Evolutionary conservation across 345 rosid genomes (phyloP).

Genomic region (Gossypium rotundifolium): DNA sequence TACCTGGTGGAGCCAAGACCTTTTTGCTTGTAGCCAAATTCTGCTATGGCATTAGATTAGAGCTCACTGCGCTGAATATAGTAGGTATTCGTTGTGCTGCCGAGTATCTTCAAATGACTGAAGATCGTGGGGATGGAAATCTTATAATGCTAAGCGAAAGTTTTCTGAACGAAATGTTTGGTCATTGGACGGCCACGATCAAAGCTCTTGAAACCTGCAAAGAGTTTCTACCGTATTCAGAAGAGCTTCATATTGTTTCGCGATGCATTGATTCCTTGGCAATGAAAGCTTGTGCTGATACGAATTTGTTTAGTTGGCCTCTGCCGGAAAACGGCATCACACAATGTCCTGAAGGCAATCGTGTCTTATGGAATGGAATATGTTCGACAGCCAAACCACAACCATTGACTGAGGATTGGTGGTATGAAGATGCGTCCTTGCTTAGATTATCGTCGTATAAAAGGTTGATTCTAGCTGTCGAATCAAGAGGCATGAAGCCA

Average conservation of each 20-base stretch:
- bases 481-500: slow-evolving; percentile 47
- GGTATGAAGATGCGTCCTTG: slow-evolving; percentile 71
- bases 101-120: slow-evolving; percentile 77
- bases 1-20: slow-evolving; percentile 76
- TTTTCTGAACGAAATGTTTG: slow-evolving; percentile 52
- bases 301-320: slow-evolving; percentile 62
- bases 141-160: slow-evolving; percentile 63
- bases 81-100: slow-evolving; percentile 80
- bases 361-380: slow-evolving; percentile 69
- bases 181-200: slow-evolving; percentile 64
- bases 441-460: slow-evolving; percentile 51
- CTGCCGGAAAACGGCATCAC: slow-evolving; percentile 24
- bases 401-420: slow-evolving; percentile 59
- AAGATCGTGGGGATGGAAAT: slow-evolving; percentile 63
- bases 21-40: slow-evolving; percentile 74
- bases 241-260: slow-evolving; percentile 69
- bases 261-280: slow-evolving; percentile 77
- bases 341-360: slow-evolving; percentile 29
- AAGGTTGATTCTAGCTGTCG: slow-evolving; percentile 57
- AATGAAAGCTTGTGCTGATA: slow-evolving; percentile 67
- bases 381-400: slow-evolving; percentile 27
- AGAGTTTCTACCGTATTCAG: slow-evolving; percentile 55
- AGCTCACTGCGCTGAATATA: slow-evolving; percentile 53
- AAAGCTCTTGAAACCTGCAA: slow-evolving; percentile 68
- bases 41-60: slow-evolving; percentile 72